Base-by-base conservation (phyloP, 2,329 filamentous ascomycete genomes). In the Ophiostoma montium region DNA sequence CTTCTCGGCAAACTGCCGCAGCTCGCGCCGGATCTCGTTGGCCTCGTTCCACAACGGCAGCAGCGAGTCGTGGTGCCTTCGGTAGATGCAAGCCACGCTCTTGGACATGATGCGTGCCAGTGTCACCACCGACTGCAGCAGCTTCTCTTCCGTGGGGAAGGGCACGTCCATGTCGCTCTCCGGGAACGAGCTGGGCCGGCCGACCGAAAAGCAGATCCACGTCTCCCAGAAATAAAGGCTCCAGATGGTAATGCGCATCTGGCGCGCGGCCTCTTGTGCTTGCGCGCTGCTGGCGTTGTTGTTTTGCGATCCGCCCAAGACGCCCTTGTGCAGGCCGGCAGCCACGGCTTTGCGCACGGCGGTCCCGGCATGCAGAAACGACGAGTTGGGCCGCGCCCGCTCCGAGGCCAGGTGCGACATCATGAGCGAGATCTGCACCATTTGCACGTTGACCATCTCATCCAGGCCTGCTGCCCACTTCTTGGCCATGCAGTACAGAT, bases 401-500 rank as follows among this genome's bases (percentile, higher is more conserved):
- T 55, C 54, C 7, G 48, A 47, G 2, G 46, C 32, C 10, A 50
- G 54, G 16, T 52, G 51, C 2, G 54, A 55, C 54, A 55, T 55
- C 13, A 55, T 35, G n/a, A 55, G 35, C 9, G 50, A 43, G 21
- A 55, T 55, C 41, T 55, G 54, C 13, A 55, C 54, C 11, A 44
- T 54, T 23, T 54, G 51, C 5, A 55, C 35, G 30, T 54, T 55
- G 44, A 54, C 52, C 47, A 54, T 55, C 19, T 54, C 54, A 38
- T 55, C 54, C 6, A 55, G 49, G 10, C 30, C 45, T 8, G 49
- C 46, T 2, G 46, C 33, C 54, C 49, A 54, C 19, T 31, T 32
- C 48, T 53, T 53, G 19, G 51, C 54, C 42, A 46, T 52, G 11
- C 49, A 36, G 32, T 44, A 55, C 13, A 55, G 43, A 19, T 49